Evolutionary conservation across 2,329 filamentous ascomycete species (phyloP), one percentile per base, ranked within the genome.

Genomic region (Bipolaris bicolor): DNA sequence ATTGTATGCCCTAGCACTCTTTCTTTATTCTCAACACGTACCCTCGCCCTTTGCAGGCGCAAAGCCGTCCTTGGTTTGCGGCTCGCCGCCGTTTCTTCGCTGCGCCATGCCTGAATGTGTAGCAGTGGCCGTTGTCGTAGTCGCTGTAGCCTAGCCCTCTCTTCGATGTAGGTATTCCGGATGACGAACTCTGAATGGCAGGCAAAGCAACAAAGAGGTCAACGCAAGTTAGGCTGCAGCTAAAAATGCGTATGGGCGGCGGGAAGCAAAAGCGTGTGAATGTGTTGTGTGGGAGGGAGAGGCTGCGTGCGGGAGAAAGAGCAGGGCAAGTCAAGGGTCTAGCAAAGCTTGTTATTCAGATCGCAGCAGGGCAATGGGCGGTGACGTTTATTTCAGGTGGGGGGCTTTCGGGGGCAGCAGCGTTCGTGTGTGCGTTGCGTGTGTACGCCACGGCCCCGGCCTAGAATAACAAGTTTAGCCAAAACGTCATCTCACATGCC

Each of bases 31-130:
- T 45, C n/a, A 33, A 20, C 20, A 60, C 79, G 57, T 74, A 84
- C 82, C 76, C 63, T 76, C 75, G 62, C 80, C 78, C 64, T 76
- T 75, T 41, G 72, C 74, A 65, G 70, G 65, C 24, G 69, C 62
- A 52, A 59, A 58, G 16, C 63, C 68, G 52, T 79, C 74, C 69
- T 84, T 84, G 51, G 77, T 49, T 20, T 55, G 55, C 51, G 55
- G n/a, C 39, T 57, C 55, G 45, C 55, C 55, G 55, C 55, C 55
- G 39, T 52, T 56, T 33, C 53, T 47, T 52, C 52, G 57, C 24
- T 56, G 57, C 43, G 52, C 55, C 56, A 56, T 58, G 13, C 11
- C 43, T 18, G 51, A 46, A 34, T 50, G 39, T 55, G 11, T 44
- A 36, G 52, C 57, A 49, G 11, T 44, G 1, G 33, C 37, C 16